Percentiles rank a stretch among this genome's conserved stretches.
These are phyloP conservation scores for Boechera retrofracta DNA, from an alignment of 345 rosid genomes.

Conservation along the genomic window DNA sequence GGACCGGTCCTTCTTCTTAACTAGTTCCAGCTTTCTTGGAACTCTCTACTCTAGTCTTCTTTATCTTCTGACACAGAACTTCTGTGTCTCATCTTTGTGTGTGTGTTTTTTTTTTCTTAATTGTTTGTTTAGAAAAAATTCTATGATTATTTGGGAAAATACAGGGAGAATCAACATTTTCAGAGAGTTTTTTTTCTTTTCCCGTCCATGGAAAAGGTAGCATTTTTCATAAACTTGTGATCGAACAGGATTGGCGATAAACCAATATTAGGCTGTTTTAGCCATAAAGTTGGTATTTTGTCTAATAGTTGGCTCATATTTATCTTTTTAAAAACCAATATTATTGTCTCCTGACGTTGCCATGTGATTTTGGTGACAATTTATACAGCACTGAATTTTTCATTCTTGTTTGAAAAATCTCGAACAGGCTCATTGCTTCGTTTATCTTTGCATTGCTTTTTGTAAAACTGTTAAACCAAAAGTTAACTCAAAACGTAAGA, in stretches of 20 bases:
- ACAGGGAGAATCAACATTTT: background rate
- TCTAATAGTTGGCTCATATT: no score
- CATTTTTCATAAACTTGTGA: background rate
- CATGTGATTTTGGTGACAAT: no score
- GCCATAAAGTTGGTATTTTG: background rate
- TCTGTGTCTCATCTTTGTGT: background rate
- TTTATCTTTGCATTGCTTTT: no score
- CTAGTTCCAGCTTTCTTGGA: conserved; percentile 21
- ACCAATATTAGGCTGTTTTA: background rate
- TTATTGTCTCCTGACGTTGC: no score
- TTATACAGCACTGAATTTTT: no score
- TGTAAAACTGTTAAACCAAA: no score
- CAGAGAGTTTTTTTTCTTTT: background rate
- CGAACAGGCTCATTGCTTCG: no score
- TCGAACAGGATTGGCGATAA: background rate
- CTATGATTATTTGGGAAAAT: conserved; percentile 12
- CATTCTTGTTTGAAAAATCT: no score
- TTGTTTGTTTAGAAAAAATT: conserved; percentile 1
- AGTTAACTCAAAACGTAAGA: no score
- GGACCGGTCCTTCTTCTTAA: conserved; percentile 67
- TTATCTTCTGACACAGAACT: background rate
- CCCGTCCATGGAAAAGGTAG: background rate
- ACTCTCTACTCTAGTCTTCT: conserved; percentile 11
- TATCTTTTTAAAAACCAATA: no score
- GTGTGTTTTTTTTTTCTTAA: background rate